These are phyloP conservation scores for Diaporthe velutina DNA, from an alignment of 2,329 filamentous ascomycete species.

Conservation along the genomic window DNA sequence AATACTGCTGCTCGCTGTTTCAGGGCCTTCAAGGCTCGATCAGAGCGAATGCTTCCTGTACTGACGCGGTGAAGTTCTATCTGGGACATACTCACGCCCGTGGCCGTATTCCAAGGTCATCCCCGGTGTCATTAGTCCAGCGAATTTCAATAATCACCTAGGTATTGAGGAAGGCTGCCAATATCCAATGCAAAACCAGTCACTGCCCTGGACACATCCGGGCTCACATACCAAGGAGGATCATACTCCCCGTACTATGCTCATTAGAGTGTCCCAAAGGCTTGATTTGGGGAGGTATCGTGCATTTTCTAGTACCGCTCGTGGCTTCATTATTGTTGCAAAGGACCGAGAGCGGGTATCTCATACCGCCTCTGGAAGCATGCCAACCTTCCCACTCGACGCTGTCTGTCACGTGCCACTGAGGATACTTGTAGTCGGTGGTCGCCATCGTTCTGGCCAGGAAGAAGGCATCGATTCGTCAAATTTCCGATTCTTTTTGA, in stretches of 20 bases:
- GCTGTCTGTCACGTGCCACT: slow-evolving; percentile 33
- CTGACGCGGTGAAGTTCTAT: not conserved
- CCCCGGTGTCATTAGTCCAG: not conserved
- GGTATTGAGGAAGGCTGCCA: not conserved
- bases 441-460: slow-evolving; percentile 36
- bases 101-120: not conserved
- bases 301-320: slow-evolving; percentile 23
- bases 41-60: no score
- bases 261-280: not conserved
- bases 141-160: not conserved
- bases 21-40: not conserved
- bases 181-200: no score
- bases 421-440: slow-evolving; percentile 10
- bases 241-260: not conserved
- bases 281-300: slow-evolving; percentile 11
- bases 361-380: not conserved
- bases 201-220: not conserved
- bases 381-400: not conserved
- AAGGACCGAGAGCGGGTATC: not conserved
- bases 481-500: slow-evolving; percentile 49
- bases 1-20: not conserved
- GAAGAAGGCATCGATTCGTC: slow-evolving; percentile 42
- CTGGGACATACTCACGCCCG: not conserved
- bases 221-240: not conserved
- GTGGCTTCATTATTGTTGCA: not conserved